phyloP scores from a whole-genome alignment of 306 rosid species.

The Quercus ilex region DNA sequence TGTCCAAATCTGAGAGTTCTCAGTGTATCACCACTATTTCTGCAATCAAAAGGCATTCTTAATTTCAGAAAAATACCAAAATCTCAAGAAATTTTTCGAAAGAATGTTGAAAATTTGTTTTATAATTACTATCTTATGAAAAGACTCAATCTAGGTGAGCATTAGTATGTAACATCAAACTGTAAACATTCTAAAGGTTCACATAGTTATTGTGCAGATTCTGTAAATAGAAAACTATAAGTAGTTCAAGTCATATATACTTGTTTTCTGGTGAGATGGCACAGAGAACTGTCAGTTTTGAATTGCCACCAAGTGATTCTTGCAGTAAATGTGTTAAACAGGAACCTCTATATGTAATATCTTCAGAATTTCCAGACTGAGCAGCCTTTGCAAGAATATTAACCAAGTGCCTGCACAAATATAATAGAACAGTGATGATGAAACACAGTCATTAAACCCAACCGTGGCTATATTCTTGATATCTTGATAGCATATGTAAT shows the following conservation, averaged over 20 bases:
- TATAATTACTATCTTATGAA: not conserved
- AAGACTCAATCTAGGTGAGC: not conserved
- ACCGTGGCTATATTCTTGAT: not conserved
- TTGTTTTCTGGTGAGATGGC: slow-evolving; percentile 64
- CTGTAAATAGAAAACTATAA: not conserved
- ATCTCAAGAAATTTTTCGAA: not conserved
- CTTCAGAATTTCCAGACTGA: slow-evolving; percentile 45
- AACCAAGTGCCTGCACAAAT: slow-evolving; percentile 65
- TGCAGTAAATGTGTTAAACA: slow-evolving; percentile 72
- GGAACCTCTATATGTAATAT: slow-evolving; percentile 41
- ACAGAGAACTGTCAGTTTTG: slow-evolving; percentile 80
- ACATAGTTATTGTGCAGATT: not conserved
- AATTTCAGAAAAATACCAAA: slow-evolving; percentile 7
- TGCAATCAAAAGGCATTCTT: slow-evolving; percentile 42
- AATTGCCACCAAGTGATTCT: slow-evolving; percentile 90
- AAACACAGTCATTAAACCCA: slow-evolving; percentile 5
- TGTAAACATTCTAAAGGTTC: not conserved
- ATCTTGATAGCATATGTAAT: not conserved
- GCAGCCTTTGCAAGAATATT: slow-evolving; percentile 56
- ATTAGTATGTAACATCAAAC: not conserved
- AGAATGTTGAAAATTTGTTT: not conserved
- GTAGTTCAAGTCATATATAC: slow-evolving; percentile 39
- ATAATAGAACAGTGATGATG: slow-evolving; percentile 22
- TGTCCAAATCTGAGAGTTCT: slow-evolving; percentile 85
- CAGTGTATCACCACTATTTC: slow-evolving; percentile 62